Evolutionary conservation across 768 basidiomycete genomes (phyloP).

Genomic region (Botryobasidium botryosum): DNA sequence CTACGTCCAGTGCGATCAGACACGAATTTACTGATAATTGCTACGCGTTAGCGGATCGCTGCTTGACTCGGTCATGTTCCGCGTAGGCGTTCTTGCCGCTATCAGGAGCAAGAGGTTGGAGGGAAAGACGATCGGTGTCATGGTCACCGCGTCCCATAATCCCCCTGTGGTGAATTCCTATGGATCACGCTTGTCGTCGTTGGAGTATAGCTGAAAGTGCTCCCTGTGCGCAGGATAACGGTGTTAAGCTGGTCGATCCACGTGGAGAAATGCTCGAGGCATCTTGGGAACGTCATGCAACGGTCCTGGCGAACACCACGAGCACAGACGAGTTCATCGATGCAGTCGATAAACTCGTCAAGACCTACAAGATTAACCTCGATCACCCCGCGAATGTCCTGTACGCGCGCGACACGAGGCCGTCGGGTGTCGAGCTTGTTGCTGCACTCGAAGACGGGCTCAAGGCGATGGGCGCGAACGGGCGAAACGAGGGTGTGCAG

Average conservation of each 20-base stretch:
- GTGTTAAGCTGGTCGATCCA: conserved; percentile 95
- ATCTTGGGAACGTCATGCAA: conserved; percentile 83
- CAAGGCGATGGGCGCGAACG: conserved; percentile 47
- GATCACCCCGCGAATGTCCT: conserved; percentile 65
- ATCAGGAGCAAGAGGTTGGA: conserved; percentile 83
- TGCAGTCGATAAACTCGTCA: conserved; percentile 44
- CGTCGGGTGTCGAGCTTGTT: conserved; percentile 63
- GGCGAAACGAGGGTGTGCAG: conserved; percentile 62
- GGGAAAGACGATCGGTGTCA: conserved; percentile 86
- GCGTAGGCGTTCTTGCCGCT: conserved; percentile 78
- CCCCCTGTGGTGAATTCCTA: conserved; percentile 56
- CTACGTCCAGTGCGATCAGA: conserved; percentile 8
- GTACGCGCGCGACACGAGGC: conserved; percentile 86
- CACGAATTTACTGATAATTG: conserved; percentile 3
- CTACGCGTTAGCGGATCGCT: conserved; percentile 36
- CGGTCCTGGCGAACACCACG: conserved; percentile 66
- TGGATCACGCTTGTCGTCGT: too few species aligned
- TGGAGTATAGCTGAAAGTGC: too few species aligned
- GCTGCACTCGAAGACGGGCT: conserved; percentile 71
- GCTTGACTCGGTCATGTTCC: conserved; percentile 85
- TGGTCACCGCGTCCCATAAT: conserved; percentile 99
- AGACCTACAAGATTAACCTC: conserved; percentile 54
- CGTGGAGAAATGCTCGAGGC: conserved; percentile 93
- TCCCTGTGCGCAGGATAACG: conserved; percentile 88
- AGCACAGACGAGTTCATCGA: conserved; percentile 57